Base-by-base conservation (phyloP, 108 stramenopile species). In the Aurantiochytrium sp. region DNA sequence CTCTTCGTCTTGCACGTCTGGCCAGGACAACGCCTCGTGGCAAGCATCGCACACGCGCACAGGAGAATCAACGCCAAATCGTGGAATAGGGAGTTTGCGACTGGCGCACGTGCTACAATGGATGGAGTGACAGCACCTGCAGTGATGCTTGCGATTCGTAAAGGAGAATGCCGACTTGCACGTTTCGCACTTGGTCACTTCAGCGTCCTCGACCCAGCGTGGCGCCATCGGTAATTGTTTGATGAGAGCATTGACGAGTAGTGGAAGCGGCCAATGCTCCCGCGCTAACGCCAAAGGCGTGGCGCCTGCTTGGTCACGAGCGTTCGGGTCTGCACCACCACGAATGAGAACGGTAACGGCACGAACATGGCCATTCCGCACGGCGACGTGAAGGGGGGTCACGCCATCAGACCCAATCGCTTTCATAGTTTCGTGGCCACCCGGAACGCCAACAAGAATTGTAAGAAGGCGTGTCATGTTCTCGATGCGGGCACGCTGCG, bases 21-120 rank as follows among this genome's bases (percentile, higher is more conserved):
- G 76, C 76, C 76, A 83, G 23, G 76, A 83, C 6, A 83, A 28
- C n/a, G 76, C 76, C 28, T 83, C 76, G 76, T 83, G 76, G 51
- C 76, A 83, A 25, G 49, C 76, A 12, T 83, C 51, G 51, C 76
- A 83, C 25, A 83, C 76, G 6, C 76, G 76, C 6, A 83, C 76
- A 21, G 76, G 76, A 18, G 45, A 53, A 28, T 83, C 51, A 6
- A 83, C 49, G 23, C 76, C 76, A 35, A 83, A 83, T 53, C 28
- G 19, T 12, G 76, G 76, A 5, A 83, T 83, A 16, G 76, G 23
- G 3, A 83, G 19, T 45, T 53, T 83, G 51, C 51, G 76, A 23
- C 76, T 83, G 18, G 49, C 51, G 51, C 76, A 83, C 6, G 76
- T 23, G 45, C 49, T 53, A 45, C 76, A 83, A 12, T 53, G 49